phyloP scores from a whole-genome alignment of 345 rosid species.

The Linum lewisii region DNA sequence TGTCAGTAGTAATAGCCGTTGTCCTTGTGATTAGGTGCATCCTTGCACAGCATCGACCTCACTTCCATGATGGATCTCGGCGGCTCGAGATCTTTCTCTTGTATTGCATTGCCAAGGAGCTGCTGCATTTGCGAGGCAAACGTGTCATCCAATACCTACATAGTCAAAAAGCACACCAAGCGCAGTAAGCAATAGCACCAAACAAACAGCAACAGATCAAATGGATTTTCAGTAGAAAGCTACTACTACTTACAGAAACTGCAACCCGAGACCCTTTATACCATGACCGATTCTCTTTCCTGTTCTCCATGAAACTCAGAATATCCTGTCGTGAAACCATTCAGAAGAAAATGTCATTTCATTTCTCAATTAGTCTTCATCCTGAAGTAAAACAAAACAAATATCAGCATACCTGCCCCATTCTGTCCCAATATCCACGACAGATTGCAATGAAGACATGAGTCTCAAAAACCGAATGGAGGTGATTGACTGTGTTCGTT shows the following conservation, averaged over 20 bases:
- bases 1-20: constrained; percentile 50
- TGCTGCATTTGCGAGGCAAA: constrained; percentile 95
- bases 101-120: constrained; percentile 73
- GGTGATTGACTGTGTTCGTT: constrained; percentile 60
- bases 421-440: constrained; percentile 91
- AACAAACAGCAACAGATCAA: neutral
- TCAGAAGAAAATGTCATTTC: neutral
- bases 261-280: constrained; percentile 84
- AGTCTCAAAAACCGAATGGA: constrained; percentile 63
- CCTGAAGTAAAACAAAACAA: too few species aligned
- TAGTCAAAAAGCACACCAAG: neutral
- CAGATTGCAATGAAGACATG: constrained; percentile 72
- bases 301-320: constrained; percentile 78
- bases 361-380: neutral
- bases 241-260: constrained; percentile 54
- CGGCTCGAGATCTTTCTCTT: constrained; percentile 82
- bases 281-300: constrained; percentile 95
- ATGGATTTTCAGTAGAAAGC: neutral
- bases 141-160: constrained; percentile 82
- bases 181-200: neutral
- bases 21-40: constrained; percentile 57
- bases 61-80: constrained; percentile 91
- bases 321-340: constrained; percentile 73
- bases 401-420: constrained; percentile 53
- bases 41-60: constrained; percentile 87